These are phyloP conservation scores for Anthracocystis panici-leucophaei DNA, from an alignment of 1,284 basidiomycete species.

Conservation along the genomic window DNA sequence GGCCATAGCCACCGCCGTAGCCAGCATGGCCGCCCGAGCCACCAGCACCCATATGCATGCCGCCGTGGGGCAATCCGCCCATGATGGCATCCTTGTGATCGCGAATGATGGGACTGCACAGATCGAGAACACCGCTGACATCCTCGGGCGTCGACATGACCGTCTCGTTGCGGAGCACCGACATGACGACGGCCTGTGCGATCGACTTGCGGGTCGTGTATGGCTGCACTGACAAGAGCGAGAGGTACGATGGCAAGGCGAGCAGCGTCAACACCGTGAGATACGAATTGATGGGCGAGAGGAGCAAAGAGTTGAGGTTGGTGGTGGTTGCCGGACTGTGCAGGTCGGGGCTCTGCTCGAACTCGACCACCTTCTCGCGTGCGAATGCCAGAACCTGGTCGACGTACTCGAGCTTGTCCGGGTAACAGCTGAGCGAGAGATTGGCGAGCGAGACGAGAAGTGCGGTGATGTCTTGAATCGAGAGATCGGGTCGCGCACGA, in stretches of 20 bases:
- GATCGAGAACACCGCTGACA: conserved; percentile 65
- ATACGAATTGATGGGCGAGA: conserved; percentile 67
- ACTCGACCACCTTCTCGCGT: conserved; percentile 58
- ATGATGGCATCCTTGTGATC: conserved; percentile 61
- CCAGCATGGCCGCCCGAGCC: conserved; percentile 25
- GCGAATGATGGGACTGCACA: conserved; percentile 62
- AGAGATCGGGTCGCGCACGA: conserved; percentile 67
- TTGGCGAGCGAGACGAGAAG: conserved; percentile 66
- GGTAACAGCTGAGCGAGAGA: conserved; percentile 67
- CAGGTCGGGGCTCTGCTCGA: conserved; percentile 58
- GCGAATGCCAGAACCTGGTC: conserved; percentile 69
- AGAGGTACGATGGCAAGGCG: conserved; percentile 63
- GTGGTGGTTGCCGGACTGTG: conserved; percentile 50
- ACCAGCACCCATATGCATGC: conserved; percentile 37
- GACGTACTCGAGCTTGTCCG: conserved; percentile 68
- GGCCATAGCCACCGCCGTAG: conserved; percentile 43
- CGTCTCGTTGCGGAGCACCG: conserved; percentile 65
- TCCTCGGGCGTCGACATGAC: conserved; percentile 66
- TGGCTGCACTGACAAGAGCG: conserved; percentile 61
- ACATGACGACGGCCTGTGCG: conserved; percentile 65
- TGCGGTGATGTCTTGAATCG: conserved; percentile 65
- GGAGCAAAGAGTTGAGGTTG: conserved; percentile 63
- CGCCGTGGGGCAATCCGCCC: conserved; percentile 39
- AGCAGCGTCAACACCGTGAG: conserved; percentile 64
- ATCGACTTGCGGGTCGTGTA: conserved; percentile 64